Conservation (phyloP, 1,139 yeast genomes). For the Candida frijolesensis region DNA sequence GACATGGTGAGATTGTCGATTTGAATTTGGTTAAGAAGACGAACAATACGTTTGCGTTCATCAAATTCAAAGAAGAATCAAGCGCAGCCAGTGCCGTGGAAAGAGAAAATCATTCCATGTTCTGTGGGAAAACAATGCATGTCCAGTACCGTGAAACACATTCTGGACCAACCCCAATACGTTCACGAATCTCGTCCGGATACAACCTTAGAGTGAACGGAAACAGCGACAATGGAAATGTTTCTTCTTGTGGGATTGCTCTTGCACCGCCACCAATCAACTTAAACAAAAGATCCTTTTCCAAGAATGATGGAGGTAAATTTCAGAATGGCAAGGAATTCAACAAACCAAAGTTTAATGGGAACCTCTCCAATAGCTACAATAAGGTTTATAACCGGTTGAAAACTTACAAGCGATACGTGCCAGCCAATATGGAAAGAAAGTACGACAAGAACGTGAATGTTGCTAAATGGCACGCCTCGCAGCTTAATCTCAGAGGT, state of each 20-base stretch:
- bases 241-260: conserved; percentile 33
- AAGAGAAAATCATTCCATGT: conserved; percentile 76
- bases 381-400: conserved; percentile 11
- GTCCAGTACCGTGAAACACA: conserved; percentile 78
- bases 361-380: conserved; percentile 18
- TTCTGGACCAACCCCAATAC: conserved; percentile 8
- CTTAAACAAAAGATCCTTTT: conserved; percentile 40
- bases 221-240: neutral
- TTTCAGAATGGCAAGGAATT: conserved; percentile 4
- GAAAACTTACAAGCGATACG: neutral
- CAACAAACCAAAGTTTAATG: conserved; percentile 17
- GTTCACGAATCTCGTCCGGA: neutral
- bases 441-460: neutral
- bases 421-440: conserved; percentile 1
- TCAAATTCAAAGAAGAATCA: conserved; percentile 62
- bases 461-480: conserved; percentile 12
- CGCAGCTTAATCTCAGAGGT: conserved; percentile 13
- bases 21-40: conserved; percentile 54
- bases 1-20: conserved; percentile 66
- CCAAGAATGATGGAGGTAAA: conserved; percentile 6
- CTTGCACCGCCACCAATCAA: conserved; percentile 80
- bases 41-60: conserved; percentile 68
- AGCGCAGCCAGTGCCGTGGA: conserved; percentile 85
- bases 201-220: neutral
- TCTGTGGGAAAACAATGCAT: conserved; percentile 73